A percentile compares a stretch with the other conserved stretches of the same genome.
Evolutionary conservation across 257 asterid genomes (phyloP).

Genomic region (Penstemon barbatus): DNA sequence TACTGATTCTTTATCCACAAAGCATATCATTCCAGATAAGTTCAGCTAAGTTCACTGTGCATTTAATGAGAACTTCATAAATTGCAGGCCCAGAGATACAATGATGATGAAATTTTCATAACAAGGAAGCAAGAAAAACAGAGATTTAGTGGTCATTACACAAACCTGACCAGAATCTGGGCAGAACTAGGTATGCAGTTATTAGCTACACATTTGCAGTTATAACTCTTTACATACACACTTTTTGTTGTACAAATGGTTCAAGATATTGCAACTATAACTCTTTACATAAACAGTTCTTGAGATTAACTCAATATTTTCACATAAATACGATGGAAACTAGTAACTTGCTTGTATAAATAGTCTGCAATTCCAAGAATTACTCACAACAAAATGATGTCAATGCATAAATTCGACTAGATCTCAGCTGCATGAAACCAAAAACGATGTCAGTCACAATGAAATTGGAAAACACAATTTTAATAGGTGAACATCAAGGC

Average conservation of each 20-base stretch:
- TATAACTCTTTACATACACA: constrained; percentile 15
- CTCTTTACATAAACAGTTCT: not conserved
- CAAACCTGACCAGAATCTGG: too few relatives aligned
- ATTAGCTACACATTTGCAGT: not conserved
- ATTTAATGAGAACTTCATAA: not conserved
- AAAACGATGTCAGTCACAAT: too few relatives aligned
- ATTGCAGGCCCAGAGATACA: not conserved
- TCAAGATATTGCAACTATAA: not conserved
- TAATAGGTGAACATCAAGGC: too few relatives aligned
- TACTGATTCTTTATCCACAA: too few relatives aligned
- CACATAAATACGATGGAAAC: not conserved
- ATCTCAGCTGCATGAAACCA: constrained; percentile 96
- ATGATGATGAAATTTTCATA: constrained; percentile 1
- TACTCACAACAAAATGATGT: constrained; percentile 79
- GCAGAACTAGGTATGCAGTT: too few relatives aligned
- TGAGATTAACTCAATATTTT: not conserved
- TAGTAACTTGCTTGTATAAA: constrained; percentile 75
- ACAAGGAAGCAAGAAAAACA: constrained; percentile 5
- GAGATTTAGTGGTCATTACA: too few relatives aligned
- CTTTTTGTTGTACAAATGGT: not conserved
- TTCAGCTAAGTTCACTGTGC: too few relatives aligned
- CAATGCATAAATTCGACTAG: constrained; percentile 94
- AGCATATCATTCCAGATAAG: too few relatives aligned
- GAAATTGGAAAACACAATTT: too few relatives aligned
- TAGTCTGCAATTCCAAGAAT: constrained; percentile 97